A percentile compares a stretch with the other conserved stretches of the same genome.
phyloP scores from a whole-genome alignment of 164 flowering plant genomes.

The Aristolochia contorta region DNA sequence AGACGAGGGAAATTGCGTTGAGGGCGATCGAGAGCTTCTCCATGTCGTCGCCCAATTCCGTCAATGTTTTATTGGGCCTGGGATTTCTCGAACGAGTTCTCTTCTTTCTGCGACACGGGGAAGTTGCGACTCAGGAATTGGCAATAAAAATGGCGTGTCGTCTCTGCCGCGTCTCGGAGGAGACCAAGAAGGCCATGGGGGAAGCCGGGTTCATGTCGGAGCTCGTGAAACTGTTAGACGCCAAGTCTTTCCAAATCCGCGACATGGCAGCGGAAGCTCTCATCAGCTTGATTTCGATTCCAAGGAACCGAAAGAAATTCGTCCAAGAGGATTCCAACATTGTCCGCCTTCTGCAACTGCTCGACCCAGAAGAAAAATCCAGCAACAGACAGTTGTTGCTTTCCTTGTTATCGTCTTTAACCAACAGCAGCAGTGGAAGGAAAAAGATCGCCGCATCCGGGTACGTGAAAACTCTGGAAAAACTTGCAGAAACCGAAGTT shows the following conservation, averaged over 20 bases:
- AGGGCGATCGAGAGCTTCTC: constrained; percentile 55
- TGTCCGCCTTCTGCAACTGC: constrained; percentile 37
- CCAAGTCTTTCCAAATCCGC: constrained; percentile 56
- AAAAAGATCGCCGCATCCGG: constrained; percentile 61
- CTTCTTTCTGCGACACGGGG: constrained; percentile 41
- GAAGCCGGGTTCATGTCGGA: constrained; percentile 75
- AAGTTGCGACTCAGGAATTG: constrained; percentile 53
- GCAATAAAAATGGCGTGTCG: constrained; percentile 47
- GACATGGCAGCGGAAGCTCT: constrained; percentile 79
- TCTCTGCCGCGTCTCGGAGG: constrained; percentile 55
- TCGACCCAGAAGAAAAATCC: constrained; percentile 49
- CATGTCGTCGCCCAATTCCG: constrained; percentile 24
- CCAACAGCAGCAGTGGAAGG: constrained; percentile 53
- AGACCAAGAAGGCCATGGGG: constrained; percentile 62
- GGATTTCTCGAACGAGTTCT: constrained; percentile 55
- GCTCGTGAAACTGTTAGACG: constrained; percentile 50
- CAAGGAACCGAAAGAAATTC: constrained; percentile 53
- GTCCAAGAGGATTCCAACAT: constrained; percentile 50
- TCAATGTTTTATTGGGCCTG: constrained; percentile 25
- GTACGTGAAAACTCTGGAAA: constrained; percentile 54
- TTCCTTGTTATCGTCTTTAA: constrained; percentile 44
- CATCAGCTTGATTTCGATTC: constrained; percentile 37
- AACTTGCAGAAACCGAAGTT: constrained; percentile 64
- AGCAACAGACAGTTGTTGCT: constrained; percentile 56
- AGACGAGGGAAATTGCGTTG: constrained; percentile 44